These are phyloP conservation scores for Trichoderma endophyticum DNA, from an alignment of 2,329 filamentous ascomycete species.

Conservation along the genomic window DNA sequence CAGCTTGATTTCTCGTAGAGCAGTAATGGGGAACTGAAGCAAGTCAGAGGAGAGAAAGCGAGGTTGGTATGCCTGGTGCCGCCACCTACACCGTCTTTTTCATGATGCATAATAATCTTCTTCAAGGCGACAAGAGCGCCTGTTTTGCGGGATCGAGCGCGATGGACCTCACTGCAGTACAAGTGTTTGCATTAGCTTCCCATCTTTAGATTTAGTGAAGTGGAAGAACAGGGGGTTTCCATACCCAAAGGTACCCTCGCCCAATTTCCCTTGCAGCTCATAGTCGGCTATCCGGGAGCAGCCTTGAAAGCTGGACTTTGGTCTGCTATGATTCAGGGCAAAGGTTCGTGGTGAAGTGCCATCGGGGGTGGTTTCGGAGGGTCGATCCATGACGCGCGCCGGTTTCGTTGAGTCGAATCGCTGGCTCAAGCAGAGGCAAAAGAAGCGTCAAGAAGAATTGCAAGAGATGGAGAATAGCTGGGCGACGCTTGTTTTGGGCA, in stretches of 20 bases:
- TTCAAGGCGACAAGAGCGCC: conserved; percentile 82
- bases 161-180: conserved; percentile 73
- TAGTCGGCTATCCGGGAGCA: conserved; percentile 83
- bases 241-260: conserved; percentile 92
- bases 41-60: conserved; percentile 21
- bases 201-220: background rate
- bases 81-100: conserved; percentile 80
- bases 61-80: background rate
- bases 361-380: conserved; percentile 32
- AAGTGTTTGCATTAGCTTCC: conserved; percentile 18
- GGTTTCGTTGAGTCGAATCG: background rate
- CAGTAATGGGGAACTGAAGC: conserved; percentile 89
- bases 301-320: conserved; percentile 66
- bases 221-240: conserved; percentile 27
- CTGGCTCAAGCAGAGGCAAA: background rate
- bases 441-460: background rate
- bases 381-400: conserved; percentile 30
- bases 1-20: conserved; percentile 94
- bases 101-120: conserved; percentile 99
- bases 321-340: conserved; percentile 54
- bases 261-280: conserved; percentile 77
- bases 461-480: background rate
- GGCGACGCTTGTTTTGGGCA: background rate
- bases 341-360: conserved; percentile 54
- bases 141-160: conserved; percentile 72